Percentiles rank a stretch among this genome's conserved stretches.
These are phyloP conservation scores for Marsdenia floribunda DNA, from an alignment of 257 asterid genomes.

Conservation along the genomic window DNA sequence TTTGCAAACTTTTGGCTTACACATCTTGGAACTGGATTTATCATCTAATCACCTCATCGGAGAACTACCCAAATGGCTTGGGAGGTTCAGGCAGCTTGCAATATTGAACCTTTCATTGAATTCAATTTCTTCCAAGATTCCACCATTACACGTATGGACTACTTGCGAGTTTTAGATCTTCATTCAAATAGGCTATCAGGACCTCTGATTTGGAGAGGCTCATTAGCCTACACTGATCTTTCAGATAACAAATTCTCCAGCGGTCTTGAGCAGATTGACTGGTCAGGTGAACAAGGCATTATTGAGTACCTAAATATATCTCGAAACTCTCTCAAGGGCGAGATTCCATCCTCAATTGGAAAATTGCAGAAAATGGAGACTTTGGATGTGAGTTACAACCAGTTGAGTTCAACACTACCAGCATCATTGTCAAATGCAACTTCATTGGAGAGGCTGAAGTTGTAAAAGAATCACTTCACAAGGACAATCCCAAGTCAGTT, in stretches of 20 bases:
- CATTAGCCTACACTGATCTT: slow-evolving; percentile 39
- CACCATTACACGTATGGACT: slow-evolving; percentile 38
- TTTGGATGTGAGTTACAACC: slow-evolving; percentile 59
- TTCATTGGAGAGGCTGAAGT: slow-evolving; percentile 40
- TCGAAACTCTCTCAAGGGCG: slow-evolving; percentile 32
- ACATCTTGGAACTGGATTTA: slow-evolving; percentile 42
- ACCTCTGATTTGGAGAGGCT: slow-evolving; percentile 29
- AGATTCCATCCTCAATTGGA: slow-evolving; percentile 40
- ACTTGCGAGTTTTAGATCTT: slow-evolving; percentile 41
- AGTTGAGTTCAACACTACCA: slow-evolving; percentile 36
- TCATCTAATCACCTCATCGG: slow-evolving; percentile 48
- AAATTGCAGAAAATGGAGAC: slow-evolving; percentile 25
- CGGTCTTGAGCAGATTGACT: slow-evolving; percentile 35
- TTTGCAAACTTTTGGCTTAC: slow-evolving; percentile 19
- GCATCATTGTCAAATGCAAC: slow-evolving; percentile 34
- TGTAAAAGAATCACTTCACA: slow-evolving; percentile 49
- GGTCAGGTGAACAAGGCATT: slow-evolving; percentile 22
- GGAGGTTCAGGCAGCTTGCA: slow-evolving; percentile 31
- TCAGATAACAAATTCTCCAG: slow-evolving; percentile 43
- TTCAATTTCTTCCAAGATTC: slow-evolving; percentile 35
- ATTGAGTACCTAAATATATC: slow-evolving; percentile 42
- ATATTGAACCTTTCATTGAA: slow-evolving; percentile 39
- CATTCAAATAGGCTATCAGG: slow-evolving; percentile 50
- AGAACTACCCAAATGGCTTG: slow-evolving; percentile 48
- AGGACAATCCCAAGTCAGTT: slow-evolving; percentile 50